Evolutionary conservation across 805 yeast genomes (phyloP), one percentile per base, ranked within the genome.

Genomic region (Yarrowia sp.): DNA sequence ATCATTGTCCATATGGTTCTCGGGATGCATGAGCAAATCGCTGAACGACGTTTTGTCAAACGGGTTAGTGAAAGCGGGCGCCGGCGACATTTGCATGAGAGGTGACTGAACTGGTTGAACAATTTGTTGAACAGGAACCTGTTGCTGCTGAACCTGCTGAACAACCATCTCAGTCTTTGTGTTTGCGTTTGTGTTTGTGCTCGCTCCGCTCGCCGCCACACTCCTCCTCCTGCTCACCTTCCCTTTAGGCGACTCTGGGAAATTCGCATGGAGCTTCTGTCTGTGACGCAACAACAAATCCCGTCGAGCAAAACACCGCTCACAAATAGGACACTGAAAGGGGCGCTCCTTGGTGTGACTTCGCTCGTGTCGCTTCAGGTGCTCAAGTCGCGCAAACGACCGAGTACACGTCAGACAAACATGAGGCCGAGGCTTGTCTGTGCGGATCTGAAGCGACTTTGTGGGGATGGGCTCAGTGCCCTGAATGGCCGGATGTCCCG

Each of bases 281-380:
- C 91, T 97, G 78, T 95, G 99, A 67, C 99, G 83, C 64, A 95
- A 81, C 33, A 95, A 70, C 65, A 79, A 71, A 65, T 79, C 82
- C 7, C 98, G 79, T 65, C 99, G 80, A 4, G 98, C 98, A 78
- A 95, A 93, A 73, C 97, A 89, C 58, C 98, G 85, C 38, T 96
- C 98, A 76, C 98, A 93, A 8, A 92, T 92, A 1, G 96, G 96
- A 77, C 99, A 93, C 73, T 90, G 95, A 77, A 88, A 93, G 1
- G 98, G 98, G 74, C 92, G 92, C 76, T 92, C 98, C 74, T 92
- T 90, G 9, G 99, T 93, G 74, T 93, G 99, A 0, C 96, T 87
- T 44, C 98, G 80, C 71, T 92, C 96, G 73, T 93, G 99, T 66
- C 99, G 86, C 75, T 90, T 92, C 72, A 95, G 81, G 76, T 93